A percentile compares a stretch with the other conserved stretches of the same genome.
Conservation (phyloP, 305 asterid genomes). For the Salvia sclarea region DNA sequence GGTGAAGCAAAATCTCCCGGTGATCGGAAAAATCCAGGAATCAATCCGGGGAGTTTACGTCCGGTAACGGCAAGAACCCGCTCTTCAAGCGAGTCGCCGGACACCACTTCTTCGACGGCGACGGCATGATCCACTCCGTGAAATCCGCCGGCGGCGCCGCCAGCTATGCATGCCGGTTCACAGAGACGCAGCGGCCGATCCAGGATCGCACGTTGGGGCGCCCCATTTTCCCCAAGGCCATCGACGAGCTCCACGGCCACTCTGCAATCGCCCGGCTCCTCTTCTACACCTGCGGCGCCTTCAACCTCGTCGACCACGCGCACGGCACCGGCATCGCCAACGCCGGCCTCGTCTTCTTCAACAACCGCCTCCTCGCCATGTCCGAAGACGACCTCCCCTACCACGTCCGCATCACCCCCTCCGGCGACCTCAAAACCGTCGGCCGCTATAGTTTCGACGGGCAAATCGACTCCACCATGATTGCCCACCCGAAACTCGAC, state of each 20-base stretch:
- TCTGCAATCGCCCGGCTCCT: conserved; percentile 78
- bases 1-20: conserved; percentile 54
- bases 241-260: conserved; percentile 90
- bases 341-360: conserved; percentile 84
- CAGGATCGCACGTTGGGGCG: conserved; percentile 74
- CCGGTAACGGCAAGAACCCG: conserved; percentile 90
- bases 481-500: conserved; percentile 91
- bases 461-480: conserved; percentile 71
- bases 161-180: conserved; percentile 77
- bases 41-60: conserved; percentile 71
- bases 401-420: conserved; percentile 58
- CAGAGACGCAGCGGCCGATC: conserved; percentile 66
- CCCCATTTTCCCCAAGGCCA: conserved; percentile 89
- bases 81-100: conserved; percentile 81
- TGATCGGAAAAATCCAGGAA: conserved; percentile 59
- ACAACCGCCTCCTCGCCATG: conserved; percentile 77
- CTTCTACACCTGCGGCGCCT: conserved; percentile 75
- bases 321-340: conserved; percentile 91
- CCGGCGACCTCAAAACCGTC: conserved; percentile 70
- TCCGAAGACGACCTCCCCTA: conserved; percentile 92
- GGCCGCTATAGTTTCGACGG: conserved; percentile 57
- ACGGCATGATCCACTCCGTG: conserved; percentile 92
- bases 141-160: conserved; percentile 57
- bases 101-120: conserved; percentile 95
- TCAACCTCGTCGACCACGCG: conserved; percentile 60